Base-by-base conservation (phyloP, 768 basidiomycete genomes). In the Cyclocybe cylindracea region DNA sequence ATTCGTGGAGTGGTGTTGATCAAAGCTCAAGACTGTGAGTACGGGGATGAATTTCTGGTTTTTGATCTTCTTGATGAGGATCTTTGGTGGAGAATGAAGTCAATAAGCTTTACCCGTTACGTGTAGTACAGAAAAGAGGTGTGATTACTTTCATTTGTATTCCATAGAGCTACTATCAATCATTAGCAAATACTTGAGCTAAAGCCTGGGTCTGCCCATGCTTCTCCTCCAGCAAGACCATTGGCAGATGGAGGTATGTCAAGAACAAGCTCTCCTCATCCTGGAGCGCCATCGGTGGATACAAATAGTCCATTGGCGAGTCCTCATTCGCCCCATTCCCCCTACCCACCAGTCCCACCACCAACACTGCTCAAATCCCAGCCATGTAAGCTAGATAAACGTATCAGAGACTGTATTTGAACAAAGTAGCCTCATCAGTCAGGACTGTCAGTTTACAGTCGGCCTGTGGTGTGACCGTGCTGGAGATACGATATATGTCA, bases 301-400 rank as follows among this genome's bases (percentile, higher is more conserved):
- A 87, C 5, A 89, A 71, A 56, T 82, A 90, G 58, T 89, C 87
- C 84, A 88, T 87, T 11, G 83, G 79, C 14, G 80, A 78, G 49
- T 89, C 86, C 33, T 83, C 83, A 7, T 53, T 54, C 33, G 46
- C 47, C 16, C 29, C 44, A 13, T 40, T 48, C n/a, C 8, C 55
- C 51, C 38, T 47, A 42, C n/a, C 13, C 42, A 33, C 45, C 50
- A 16, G 51, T 19, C 13, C 48, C 36, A n/a, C 49, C 44, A 14
- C 54, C 48, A 39, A 49, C 36, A 34, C 46, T 37, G 7, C 42
- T 18, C n/a, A n/a, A n/a, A n/a, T n/a, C n/a, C n/a, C n/a, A n/a
- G n/a, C n/a, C n/a, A n/a, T n/a, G n/a, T n/a, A n/a, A n/a, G n/a
- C n/a, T n/a, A n/a, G n/a, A n/a, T n/a, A n/a, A n/a, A n/a, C n/a